These are phyloP conservation scores for Trichosanthes truncata DNA, from an alignment of 306 rosid species.

Conservation along the genomic window DNA sequence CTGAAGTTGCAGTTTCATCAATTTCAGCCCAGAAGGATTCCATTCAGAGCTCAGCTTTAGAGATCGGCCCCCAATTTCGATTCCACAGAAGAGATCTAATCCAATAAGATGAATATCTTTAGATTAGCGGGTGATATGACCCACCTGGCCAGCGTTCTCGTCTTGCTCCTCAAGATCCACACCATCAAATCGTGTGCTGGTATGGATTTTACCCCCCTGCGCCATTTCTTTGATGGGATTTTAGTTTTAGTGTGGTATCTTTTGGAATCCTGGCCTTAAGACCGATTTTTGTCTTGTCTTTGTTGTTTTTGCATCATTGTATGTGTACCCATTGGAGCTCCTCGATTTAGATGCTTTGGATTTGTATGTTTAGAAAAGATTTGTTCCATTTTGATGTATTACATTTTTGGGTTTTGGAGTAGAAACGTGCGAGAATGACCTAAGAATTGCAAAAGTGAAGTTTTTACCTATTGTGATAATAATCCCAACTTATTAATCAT, in stretches of 20 bases:
- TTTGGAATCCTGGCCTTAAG: neutral
- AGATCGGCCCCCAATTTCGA: neutral
- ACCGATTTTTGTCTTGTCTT: neutral
- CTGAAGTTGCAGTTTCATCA: neutral
- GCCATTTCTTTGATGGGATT: neutral
- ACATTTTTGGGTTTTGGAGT: neutral
- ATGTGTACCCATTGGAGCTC: neutral
- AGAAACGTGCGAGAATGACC: neutral
- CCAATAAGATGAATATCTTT: constrained; percentile 47
- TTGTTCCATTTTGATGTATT: neutral
- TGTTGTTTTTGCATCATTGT: neutral
- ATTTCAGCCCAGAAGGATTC: neutral
- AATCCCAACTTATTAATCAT: neutral
- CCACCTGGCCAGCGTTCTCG: constrained; percentile 68
- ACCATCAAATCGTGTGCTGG: constrained; percentile 74
- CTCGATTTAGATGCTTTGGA: neutral
- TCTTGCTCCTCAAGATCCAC: constrained; percentile 72
- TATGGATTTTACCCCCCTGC: constrained; percentile 1
- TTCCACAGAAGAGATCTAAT: neutral
- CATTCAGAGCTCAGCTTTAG: neutral
- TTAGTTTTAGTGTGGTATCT: neutral
- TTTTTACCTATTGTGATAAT: neutral
- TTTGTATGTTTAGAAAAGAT: neutral
- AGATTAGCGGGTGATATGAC: constrained; percentile 63
- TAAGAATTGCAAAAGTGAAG: neutral